Base-by-base conservation (phyloP, 805 yeast species). In the Saturnispora serradocipensis region DNA sequence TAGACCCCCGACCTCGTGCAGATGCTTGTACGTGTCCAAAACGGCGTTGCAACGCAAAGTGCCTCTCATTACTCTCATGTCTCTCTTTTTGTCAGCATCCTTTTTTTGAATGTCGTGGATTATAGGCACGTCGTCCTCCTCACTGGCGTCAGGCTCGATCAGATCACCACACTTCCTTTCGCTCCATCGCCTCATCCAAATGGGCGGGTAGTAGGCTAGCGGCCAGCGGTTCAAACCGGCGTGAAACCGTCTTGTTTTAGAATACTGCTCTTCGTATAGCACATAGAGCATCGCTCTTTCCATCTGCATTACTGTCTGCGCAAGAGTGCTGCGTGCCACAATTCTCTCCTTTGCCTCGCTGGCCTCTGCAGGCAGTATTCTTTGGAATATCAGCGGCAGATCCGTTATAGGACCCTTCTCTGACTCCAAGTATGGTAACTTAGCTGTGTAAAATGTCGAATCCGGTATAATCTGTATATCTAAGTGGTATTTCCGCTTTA, bases 341-440 rank as follows among this genome's bases (percentile, higher is more conserved):
- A 48, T 35, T 24, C 16, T 8, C 8, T 38, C 36, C n/a, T 46
- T 46, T 4, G 32, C 46, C 20, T 15, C 18, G 35, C 5, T 5
- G 27, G 32, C 18, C n/a, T 28, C 28, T 13, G 20, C 7, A 10
- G 27, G 35, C 34, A 49, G 8, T 8, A 49, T 36, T 5, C 20
- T 10, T 9, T 43, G 27, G 20, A 49, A 44, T 32, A 49, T 49
- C 22, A 40, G 35, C 9, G 42, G 13, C n/a, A 43, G 24, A 20
- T 49, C 51, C 15, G 36, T 49, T 2, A 34, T 35, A 8, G 47
- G 51, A 3, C 47, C 51, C 4, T 42, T 24, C 27, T 34, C 24
- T 8, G 51, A 40, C 22, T 49, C 51, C 18, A 49, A 18, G 18
- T 49, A 49, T 25, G 51, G 51, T n/a, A 49, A 43, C 36, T 43